Evolutionary conservation across 176 grass and related monocot genomes (phyloP).

Genomic region (Olyra latifolia): DNA sequence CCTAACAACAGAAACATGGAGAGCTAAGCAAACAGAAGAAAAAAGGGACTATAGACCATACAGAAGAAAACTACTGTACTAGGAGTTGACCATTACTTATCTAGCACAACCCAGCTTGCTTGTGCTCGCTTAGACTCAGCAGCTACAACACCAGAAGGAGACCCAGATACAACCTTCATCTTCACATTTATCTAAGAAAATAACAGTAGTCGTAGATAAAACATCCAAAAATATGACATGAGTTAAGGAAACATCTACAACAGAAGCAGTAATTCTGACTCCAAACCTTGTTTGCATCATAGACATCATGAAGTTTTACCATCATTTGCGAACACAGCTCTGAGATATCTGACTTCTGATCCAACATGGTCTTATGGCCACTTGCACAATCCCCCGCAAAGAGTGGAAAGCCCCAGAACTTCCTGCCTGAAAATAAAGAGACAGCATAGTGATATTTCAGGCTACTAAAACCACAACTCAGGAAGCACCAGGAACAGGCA

Average conservation of each 20-base stretch:
- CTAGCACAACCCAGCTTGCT: conserved; percentile 97
- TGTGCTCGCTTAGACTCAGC: conserved; percentile 81
- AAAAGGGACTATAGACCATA: not conserved
- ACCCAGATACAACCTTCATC: conserved; percentile 83
- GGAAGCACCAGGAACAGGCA: not conserved
- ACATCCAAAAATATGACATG: not conserved
- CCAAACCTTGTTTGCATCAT: conserved; percentile 85
- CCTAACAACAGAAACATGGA: conserved; percentile 50
- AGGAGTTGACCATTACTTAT: conserved; percentile 72
- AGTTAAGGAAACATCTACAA: not conserved
- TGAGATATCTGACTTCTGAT: conserved; percentile 85
- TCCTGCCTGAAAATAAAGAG: conserved; percentile 62
- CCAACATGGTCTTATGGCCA: conserved; percentile 74
- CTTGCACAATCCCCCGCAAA: conserved; percentile 95
- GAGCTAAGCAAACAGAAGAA: conserved; percentile 24
- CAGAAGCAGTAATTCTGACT: conserved; percentile 1
- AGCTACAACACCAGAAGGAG: conserved; percentile 78
- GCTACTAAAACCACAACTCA: conserved; percentile 13
- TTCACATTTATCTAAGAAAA: conserved; percentile 80
- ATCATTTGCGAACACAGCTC: conserved; percentile 84
- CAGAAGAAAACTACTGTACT: conserved; percentile 20
- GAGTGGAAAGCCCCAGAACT: conserved; percentile 90
- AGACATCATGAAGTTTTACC: conserved; percentile 60
- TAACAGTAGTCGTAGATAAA: conserved; percentile 14
- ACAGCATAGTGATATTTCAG: conserved; percentile 24